Base-by-base conservation (phyloP, 1,284 basidiomycete species). In the Volvariella surrecta region DNA sequence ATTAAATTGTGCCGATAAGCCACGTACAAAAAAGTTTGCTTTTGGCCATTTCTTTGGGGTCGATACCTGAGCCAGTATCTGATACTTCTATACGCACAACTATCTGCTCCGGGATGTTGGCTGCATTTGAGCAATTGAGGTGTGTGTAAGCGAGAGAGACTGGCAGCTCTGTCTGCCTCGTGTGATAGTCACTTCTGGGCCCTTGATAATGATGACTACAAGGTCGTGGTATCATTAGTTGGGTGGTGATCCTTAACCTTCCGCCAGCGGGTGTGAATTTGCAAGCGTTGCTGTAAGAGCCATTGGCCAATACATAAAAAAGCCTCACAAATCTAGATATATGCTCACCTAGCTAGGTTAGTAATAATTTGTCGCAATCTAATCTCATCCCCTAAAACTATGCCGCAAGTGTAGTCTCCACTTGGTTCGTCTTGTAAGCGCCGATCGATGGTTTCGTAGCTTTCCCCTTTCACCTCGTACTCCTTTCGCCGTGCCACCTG, bases 221-320 rank as follows among this genome's bases (percentile, higher is more conserved):
- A n/a, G n/a, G 32, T 15, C 6, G 24, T 1, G 76, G 77, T 10
- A 74, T 54, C 16, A 86, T 52, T 18, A 89, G 68, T 47, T 62
- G 64, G 2, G 85, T 88, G 30, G 62, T 66, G 41, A 88, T 73
- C 1, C 63, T 67, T 22, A 88, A 63, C 48, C 70, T 75, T 1
- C 86, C 84, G 13, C 89, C 89, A 0, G 73, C 54, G 1, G 79
- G 76, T 0, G 89, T 92, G 57, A 93, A 93, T 61, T 84, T 86
- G 61, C 80, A 83, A 10, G 81, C 82, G 48, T 85, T 85, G 50
- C 80, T 82, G 32, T 28, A 30, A 35, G 31, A 10, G 15, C 21
- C 39, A 8, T 16, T 24, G 43, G 17, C 45, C 8, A 42, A 11
- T 11, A 6, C 24, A 6, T 17, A 28, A 11, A 11, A 6, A 28